Evolutionary conservation across 163 green algal species (phyloP), one percentile per base, ranked within the genome.

Genomic region (Prototheca wickerhamii): DNA sequence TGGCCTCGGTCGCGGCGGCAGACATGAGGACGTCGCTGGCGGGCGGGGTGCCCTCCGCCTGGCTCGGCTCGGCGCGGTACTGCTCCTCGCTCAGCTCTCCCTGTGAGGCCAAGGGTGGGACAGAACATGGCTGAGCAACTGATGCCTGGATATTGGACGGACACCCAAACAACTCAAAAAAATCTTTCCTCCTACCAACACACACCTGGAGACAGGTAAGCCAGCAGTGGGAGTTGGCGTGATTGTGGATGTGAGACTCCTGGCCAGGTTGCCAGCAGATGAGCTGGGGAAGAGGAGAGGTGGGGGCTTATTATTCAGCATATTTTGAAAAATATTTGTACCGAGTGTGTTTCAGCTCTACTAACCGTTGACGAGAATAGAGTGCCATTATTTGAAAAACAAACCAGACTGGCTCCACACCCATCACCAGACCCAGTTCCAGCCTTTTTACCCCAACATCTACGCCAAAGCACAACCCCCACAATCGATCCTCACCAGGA

Each of bases 401-500:
- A 51, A 51, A 51, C 15, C 15, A 15, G 42, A 51, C 42, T 15
- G 18, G 15, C 42, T 18, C 15, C 15, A 18, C 42, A n/a, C 42
- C 15, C 15, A 51, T 51, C 42, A 18, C 15, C 18, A 51, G 15
- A 15, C 15, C 42, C 15, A 51, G 42, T 18, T 15, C 42, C 42
- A 18, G 42, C 15, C 23, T 6, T 20, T 21, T 17, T 8, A 21
- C 30, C 53, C 30, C 6, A 35, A 35, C 53, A 34, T 18, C 46
- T 28, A 5, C 26, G 12, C 55, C 32, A 31, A n/a, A n/a, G n/a
- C 18, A 12, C 32, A 44, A 4, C 2, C 31, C 18, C 31, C 30
- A n/a, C 17, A 4, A 12, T 10, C 31, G 32, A n/a, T 33, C 23
- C 23, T 18, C 60, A 81, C 74, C 21, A 82, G 73, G 44, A 82